A percentile compares a stretch with the other conserved stretches of the same genome.
These are phyloP conservation scores for Sinapis alba DNA, from an alignment of 441 rosid species.

Conservation along the genomic window DNA sequence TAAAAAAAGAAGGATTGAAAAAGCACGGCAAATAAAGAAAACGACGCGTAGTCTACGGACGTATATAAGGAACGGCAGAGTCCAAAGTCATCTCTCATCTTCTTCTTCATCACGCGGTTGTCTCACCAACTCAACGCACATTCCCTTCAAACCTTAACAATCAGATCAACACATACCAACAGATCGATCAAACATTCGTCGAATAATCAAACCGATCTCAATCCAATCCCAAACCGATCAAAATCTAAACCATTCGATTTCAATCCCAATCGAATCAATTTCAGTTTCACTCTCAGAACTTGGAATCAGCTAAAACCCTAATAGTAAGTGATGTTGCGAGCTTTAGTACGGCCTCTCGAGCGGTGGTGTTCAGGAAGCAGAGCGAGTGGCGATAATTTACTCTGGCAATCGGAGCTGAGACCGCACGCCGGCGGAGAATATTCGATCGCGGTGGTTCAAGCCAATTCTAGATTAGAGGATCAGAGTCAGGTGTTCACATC, in stretches of 20 bases:
- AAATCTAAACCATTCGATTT: background rate
- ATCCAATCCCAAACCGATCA: too few species aligned
- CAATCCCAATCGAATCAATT: background rate
- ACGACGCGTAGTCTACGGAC: conserved; percentile 40
- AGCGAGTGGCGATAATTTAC: conserved; percentile 55
- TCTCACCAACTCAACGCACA: conserved; percentile 26
- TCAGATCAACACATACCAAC: background rate
- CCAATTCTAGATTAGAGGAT: conserved; percentile 73
- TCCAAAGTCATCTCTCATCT: conserved; percentile 26
- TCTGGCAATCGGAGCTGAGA: conserved; percentile 82
- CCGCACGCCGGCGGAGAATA: conserved; percentile 81
- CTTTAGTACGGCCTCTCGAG: conserved; percentile 63
- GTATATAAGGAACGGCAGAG: conserved; percentile 44
- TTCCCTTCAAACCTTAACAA: background rate
- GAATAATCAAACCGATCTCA: background rate
- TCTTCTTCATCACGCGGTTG: conserved; percentile 57
- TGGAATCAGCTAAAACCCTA: conserved; percentile 16
- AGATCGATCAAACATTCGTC: background rate
- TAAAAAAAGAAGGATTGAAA: background rate
- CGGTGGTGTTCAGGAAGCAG: conserved; percentile 68
- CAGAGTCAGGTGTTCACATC: conserved; percentile 84
- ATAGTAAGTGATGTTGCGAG: conserved; percentile 55
- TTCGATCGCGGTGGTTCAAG: conserved; percentile 93
- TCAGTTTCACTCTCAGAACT: background rate
- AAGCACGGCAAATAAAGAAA: conserved; percentile 17